A percentile compares a stretch with the other conserved stretches of the same genome.
These are phyloP conservation scores for Abrus precatorius DNA, from an alignment of 306 rosid genomes.

Conservation along the genomic window DNA sequence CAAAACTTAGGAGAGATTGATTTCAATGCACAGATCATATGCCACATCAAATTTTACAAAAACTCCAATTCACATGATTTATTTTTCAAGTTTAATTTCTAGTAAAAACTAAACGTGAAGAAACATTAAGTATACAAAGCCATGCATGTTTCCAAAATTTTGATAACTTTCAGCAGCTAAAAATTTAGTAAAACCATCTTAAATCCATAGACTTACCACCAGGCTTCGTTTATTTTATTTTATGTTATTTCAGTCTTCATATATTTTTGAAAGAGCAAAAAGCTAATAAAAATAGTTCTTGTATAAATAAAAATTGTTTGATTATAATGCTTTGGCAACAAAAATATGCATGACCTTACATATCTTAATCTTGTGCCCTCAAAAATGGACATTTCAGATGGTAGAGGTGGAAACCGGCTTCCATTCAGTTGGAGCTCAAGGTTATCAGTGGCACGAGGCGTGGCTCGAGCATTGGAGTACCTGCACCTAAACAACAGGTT, in stretches of 20 bases:
- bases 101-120: too few relatives aligned
- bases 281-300: not conserved
- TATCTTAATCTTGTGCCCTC: not conserved
- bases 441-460: slow-evolving; percentile 66
- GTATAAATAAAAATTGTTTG: not conserved
- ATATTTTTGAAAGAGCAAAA: too few relatives aligned
- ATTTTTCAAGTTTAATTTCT: not conserved
- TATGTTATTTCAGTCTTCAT: not conserved
- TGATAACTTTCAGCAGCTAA: not conserved
- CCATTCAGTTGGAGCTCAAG: slow-evolving; percentile 77
- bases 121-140: too few relatives aligned
- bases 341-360: not conserved
- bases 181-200: not conserved
- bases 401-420: slow-evolving; percentile 57
- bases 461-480: slow-evolving; percentile 76
- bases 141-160: too few relatives aligned
- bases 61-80: not conserved
- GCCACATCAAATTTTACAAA: not conserved
- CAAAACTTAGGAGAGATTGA: not conserved
- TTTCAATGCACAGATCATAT: not conserved
- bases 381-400: slow-evolving; percentile 50
- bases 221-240: not conserved
- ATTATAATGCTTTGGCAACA: not conserved
- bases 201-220: not conserved
- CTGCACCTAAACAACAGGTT: slow-evolving; percentile 66